Percentiles rank a stretch among this genome's conserved stretches.
Conservation (phyloP, 164 flowering plant species). For the Annona cherimola region DNA sequence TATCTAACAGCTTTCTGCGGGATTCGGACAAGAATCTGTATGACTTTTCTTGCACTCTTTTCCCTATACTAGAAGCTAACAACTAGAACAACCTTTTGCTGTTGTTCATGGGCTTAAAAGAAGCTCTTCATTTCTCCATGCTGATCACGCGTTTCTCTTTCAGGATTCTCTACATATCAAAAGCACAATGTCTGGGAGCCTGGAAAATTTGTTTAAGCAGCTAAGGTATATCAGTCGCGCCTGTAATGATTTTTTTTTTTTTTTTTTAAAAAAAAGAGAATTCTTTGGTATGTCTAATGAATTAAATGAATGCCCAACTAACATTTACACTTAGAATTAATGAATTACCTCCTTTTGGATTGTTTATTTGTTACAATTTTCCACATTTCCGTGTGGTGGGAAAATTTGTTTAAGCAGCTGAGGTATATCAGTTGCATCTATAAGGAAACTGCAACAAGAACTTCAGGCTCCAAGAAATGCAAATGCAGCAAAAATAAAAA, state of each 20-base stretch:
- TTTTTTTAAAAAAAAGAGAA: not conserved
- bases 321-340: not conserved
- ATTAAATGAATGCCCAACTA: not conserved
- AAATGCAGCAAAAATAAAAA: too few relatives aligned
- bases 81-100: not conserved
- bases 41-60: conserved; percentile 25
- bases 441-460: not conserved
- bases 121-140: conserved; percentile 1
- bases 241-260: not conserved
- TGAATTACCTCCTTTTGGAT: not conserved
- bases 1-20: not conserved
- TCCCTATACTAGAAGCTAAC: conserved; percentile 1
- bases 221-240: conserved; percentile 26
- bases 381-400: conserved; percentile 4
- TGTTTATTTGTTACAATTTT: too few relatives aligned
- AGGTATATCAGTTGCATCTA: conserved; percentile 21
- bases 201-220: conserved; percentile 31
- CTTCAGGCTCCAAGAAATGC: too few relatives aligned
- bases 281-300: not conserved
- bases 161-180: not conserved
- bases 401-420: conserved; percentile 31
- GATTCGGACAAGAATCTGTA: conserved; percentile 12
- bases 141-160: not conserved
- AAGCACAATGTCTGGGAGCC: not conserved
- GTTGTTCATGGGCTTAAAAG: conserved; percentile 10